Evolutionary conservation across 2,329 filamentous ascomycete genomes (phyloP).

Genomic region (Fusarium circinatum): DNA sequence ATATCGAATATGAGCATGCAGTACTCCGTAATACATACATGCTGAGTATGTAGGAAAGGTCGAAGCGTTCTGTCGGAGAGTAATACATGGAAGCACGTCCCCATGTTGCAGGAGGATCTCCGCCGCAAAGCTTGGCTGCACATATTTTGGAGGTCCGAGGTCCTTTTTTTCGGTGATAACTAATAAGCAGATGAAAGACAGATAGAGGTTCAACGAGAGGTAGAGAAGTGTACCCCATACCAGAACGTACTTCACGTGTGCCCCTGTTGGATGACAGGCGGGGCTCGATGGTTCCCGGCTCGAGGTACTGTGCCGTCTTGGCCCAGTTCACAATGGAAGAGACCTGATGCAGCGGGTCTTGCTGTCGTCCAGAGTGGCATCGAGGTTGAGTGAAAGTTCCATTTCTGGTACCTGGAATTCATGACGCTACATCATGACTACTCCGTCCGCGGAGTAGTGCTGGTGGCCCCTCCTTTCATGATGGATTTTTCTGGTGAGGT

Average conservation of each 20-base stretch:
- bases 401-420: slow-evolving; percentile 32
- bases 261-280: slow-evolving; percentile 27
- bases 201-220: slow-evolving; percentile 5
- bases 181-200: slow-evolving; percentile 6
- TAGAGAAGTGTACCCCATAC: slow-evolving; percentile 31
- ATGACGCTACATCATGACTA: slow-evolving; percentile 32
- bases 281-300: slow-evolving; percentile 14
- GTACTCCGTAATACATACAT: background rate
- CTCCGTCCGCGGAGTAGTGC: slow-evolving; percentile 13
- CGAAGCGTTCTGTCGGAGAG: background rate
- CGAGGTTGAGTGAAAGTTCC: slow-evolving; percentile 19
- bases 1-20: background rate
- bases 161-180: slow-evolving; percentile 7
- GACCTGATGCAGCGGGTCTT: slow-evolving; percentile 21
- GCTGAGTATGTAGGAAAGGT: background rate
- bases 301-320: slow-evolving; percentile 32
- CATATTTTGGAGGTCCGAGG: slow-evolving; percentile 1
- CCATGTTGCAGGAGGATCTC: slow-evolving; percentile 14
- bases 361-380: slow-evolving; percentile 1
- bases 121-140: slow-evolving; percentile 30
- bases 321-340: slow-evolving; percentile 8
- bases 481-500: slow-evolving; percentile 16
- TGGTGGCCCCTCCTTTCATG: slow-evolving; percentile 34
- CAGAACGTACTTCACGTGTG: slow-evolving; percentile 17
- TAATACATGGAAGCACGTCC: slow-evolving; percentile 12